A percentile compares a stretch with the other conserved stretches of the same genome.
Evolutionary conservation across 345 rosid genomes (phyloP).

Genomic region (Aurinia saxatilis): DNA sequence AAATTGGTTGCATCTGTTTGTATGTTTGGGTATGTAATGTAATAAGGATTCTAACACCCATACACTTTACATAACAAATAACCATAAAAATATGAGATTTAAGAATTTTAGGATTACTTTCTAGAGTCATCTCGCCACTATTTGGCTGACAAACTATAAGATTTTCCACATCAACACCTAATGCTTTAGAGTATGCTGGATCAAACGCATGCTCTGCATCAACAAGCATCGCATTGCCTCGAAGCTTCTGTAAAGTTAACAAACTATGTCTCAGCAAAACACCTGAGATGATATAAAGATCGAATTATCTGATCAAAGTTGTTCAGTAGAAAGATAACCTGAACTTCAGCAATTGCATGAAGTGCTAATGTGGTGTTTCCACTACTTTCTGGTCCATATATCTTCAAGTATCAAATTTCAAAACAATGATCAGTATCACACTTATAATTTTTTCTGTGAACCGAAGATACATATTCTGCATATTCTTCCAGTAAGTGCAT

Average conservation of each 20-base stretch:
- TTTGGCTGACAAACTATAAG: slow-evolving; percentile 91
- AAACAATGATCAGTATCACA: background rate
- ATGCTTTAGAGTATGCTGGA: slow-evolving; percentile 88
- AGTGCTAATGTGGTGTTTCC: slow-evolving; percentile 95
- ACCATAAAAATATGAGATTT: background rate
- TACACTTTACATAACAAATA: background rate
- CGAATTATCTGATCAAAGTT: background rate
- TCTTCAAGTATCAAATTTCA: slow-evolving; percentile 36
- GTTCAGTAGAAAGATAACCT: slow-evolving; percentile 41
- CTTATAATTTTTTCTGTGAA: background rate
- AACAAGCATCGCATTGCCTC: slow-evolving; percentile 98
- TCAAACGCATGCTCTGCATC: slow-evolving; percentile 99
- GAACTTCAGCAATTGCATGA: slow-evolving; percentile 98
- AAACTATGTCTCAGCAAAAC: slow-evolving; percentile 10
- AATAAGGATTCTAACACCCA: no score
- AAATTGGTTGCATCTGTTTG: no score
- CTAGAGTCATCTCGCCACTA: slow-evolving; percentile 91
- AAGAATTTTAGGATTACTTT: slow-evolving; percentile 49
- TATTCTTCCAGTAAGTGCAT: background rate
- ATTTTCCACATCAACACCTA: slow-evolving; percentile 90
- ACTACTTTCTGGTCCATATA: slow-evolving; percentile 94
- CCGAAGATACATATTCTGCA: background rate
- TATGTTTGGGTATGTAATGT: no score
- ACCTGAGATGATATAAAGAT: background rate
- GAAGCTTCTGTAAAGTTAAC: slow-evolving; percentile 56